Evolutionary conservation across 1,139 yeast species (phyloP), one percentile per base, ranked within the genome.

Genomic region (Yarrowia galli): DNA sequence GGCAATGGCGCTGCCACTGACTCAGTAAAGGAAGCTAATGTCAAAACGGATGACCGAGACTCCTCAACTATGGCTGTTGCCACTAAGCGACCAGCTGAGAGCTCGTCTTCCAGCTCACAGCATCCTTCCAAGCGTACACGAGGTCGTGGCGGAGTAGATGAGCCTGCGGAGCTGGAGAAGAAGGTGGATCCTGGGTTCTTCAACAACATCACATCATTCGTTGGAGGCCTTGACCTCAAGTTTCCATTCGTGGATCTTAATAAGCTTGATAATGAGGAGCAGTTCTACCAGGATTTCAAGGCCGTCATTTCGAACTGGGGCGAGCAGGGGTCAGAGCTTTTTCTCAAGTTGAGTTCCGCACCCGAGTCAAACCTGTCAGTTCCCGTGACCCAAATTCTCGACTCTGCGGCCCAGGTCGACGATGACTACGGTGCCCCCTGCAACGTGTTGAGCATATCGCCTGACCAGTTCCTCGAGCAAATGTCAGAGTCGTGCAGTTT

Each of bases 261-360:
- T 22, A 7, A 35, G 23, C 56, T 61, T 2, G 66, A 61, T 15
- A 23, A 46, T 8, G 71, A 71, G 10, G 75, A 75, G 54, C 74
- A 70, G 60, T 73, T 70, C 38, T 71, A 77, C n/a, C 65, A 70
- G 6, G 85, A 83, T 70, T 79, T 86, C 68, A 75, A 78, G 48
- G 70, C 72, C 1, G 74, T 81, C 43, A 71, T 85, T 18, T 77
- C 77, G 20, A 74, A 75, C 28, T 86, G 89, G 89, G 81, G 75
- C 36, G 79, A 77, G 40, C 74, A 74, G 2, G 74, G 78, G 23
- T 74, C 75, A 0, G 75, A 73, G 1, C 53, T 75, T 8, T 73
- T 76, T 63, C 67, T 74, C 20, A 56, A 58, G 42, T 25, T 48
- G 12, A 40, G 45, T n/a, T 43, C 69, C 2, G 67, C 49, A 10